Base-by-base conservation (phyloP, 2,329 filamentous ascomycete genomes). In the Aspergillus sp. region DNA sequence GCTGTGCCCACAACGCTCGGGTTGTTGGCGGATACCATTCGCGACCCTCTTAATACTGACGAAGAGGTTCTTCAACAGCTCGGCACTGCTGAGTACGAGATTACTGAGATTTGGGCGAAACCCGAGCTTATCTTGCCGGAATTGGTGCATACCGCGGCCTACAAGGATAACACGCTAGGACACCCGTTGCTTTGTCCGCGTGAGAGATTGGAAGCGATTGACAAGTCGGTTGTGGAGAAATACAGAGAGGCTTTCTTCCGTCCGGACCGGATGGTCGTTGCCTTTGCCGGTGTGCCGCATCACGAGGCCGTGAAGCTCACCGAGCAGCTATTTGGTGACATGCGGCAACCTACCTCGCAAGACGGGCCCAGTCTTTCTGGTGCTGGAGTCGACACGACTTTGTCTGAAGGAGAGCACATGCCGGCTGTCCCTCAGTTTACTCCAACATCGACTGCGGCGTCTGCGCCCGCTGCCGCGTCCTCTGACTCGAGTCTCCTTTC, bases 21-120 rank as follows among this genome's bases (percentile, higher is more conserved):
- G 31, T 78, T 99, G 17, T 84, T 99, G 41, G 93, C 95, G 58
- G 95, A 99, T 75, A 98, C 95, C 33, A 96, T 99, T 62, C 89
- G 91, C 58, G 85, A 96, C 64, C 91, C 95, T 6, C 76, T 83
- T 55, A 89, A 98, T 64, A 96, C 91, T 8, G 89, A 96, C 25
- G 86, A 90, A 19, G 95, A 99, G 76, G 90, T 99, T 0, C 78
- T 83, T 19, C 87, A 92, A 73, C 95, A 99, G 77, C 81, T 99
- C 21, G 87, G 90, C 71, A 98, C 93, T 6, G 95, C 93, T 8
- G 87, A 93, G 52, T 99, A 98, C 72, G 95, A 99, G 78, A 95
- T 99, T 73, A 87, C 87, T 23, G 95, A 98, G 80, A 98, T 99
- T 56, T 99, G 95, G 95, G 89, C 89, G 67, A 98, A 96, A 81